Evolutionary conservation across 2,329 filamentous ascomycete genomes (phyloP).

Genomic region (Whalleya microplaca): DNA sequence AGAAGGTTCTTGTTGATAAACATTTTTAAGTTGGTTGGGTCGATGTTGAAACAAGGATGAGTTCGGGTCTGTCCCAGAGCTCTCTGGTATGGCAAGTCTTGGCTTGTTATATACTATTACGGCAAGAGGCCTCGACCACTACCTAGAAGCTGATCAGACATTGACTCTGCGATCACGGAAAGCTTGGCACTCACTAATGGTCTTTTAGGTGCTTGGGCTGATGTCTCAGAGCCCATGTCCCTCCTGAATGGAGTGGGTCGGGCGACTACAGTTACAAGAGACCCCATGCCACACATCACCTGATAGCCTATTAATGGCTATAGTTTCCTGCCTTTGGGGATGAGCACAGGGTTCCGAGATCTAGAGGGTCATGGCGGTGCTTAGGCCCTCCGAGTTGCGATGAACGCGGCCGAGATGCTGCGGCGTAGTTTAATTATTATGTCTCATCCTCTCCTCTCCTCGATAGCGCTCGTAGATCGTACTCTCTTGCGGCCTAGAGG

Average conservation of each 20-base stretch:
- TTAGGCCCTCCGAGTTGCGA: no score
- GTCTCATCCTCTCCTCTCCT: no score
- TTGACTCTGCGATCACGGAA: not conserved
- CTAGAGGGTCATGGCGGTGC: no score
- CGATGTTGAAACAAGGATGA: not conserved
- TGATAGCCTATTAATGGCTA: not conserved
- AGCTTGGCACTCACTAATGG: not conserved
- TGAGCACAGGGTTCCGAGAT: no score
- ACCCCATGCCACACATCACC: not conserved
- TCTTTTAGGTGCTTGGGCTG: not conserved
- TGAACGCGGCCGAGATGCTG: no score
- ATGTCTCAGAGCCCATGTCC: slow-evolving; percentile 7
- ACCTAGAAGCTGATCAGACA: not conserved
- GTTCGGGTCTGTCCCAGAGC: not conserved
- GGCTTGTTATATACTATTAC: not conserved
- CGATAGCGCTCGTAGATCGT: no score
- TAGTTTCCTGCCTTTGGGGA: no score
- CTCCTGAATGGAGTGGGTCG: slow-evolving; percentile 12
- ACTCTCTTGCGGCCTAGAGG: no score
- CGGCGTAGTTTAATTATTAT: no score
- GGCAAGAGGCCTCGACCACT: not conserved
- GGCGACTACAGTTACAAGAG: slow-evolving; percentile 1
- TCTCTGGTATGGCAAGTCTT: not conserved
- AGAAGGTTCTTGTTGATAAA: slow-evolving; percentile 10
- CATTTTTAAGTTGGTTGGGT: slow-evolving; percentile 7